Percentiles rank a stretch among this genome's conserved stretches.
Evolutionary conservation across 208 protist genomes (phyloP).

Genomic region (Tetramitus jugosus): DNA sequence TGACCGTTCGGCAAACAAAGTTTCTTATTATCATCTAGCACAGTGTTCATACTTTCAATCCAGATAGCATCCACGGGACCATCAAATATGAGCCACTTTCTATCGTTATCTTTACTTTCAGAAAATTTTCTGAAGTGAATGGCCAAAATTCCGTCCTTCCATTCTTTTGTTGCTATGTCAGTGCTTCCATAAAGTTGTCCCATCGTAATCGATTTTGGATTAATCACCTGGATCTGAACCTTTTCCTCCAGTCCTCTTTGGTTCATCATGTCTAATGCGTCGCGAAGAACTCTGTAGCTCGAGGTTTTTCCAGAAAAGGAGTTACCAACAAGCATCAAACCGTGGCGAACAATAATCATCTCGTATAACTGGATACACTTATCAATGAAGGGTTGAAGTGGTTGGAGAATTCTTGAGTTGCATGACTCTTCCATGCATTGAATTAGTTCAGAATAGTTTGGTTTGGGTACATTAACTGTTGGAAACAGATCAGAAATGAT

Average conservation of each 20-base stretch:
- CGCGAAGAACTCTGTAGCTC: slow-evolving; percentile 66
- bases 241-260: slow-evolving; percentile 40
- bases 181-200: slow-evolving; percentile 88
- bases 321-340: slow-evolving; percentile 93
- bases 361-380: slow-evolving; percentile 86
- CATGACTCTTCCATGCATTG: slow-evolving; percentile 55
- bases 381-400: slow-evolving; percentile 71
- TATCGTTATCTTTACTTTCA: slow-evolving; percentile 62
- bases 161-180: slow-evolving; percentile 82
- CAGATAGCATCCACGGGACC: slow-evolving; percentile 97
- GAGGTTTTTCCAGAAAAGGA: slow-evolving; percentile 83
- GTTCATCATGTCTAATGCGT: slow-evolving; percentile 66
- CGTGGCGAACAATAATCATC: slow-evolving; percentile 92
- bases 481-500: slow-evolving; percentile 90
- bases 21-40: slow-evolving; percentile 97
- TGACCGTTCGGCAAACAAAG: slow-evolving; percentile 91
- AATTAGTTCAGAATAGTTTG: slow-evolving; percentile 75
- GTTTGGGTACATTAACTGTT: slow-evolving; percentile 62
- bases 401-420: slow-evolving; percentile 61
- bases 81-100: slow-evolving; percentile 90
- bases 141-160: slow-evolving; percentile 91
- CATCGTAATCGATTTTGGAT: slow-evolving; percentile 89
- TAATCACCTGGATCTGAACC: slow-evolving; percentile 73
- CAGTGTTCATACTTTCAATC: slow-evolving; percentile 99
- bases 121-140: slow-evolving; percentile 75